phyloP scores from a whole-genome alignment of 441 rosid genomes.

The Biscutella laevigata region DNA sequence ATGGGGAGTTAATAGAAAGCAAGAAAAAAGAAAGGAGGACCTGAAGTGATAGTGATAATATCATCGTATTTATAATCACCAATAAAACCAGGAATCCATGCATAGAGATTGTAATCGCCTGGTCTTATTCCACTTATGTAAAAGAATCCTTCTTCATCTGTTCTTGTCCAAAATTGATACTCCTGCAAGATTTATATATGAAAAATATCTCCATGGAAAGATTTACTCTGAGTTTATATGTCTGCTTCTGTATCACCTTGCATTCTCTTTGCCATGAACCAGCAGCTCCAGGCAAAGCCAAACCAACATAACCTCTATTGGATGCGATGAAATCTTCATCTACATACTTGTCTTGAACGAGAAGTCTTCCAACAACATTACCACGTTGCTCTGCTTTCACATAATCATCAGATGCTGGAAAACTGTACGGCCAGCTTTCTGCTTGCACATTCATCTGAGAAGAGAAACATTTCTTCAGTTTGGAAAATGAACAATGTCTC shows the following conservation, averaged over 20 bases:
- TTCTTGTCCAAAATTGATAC: conserved; percentile 61
- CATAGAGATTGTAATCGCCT: conserved; percentile 50
- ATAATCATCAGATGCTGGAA: conserved; percentile 54
- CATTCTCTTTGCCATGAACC: conserved; percentile 79
- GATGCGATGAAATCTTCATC: conserved; percentile 34
- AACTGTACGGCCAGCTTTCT: conserved; percentile 54
- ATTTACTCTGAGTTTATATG: too few species aligned
- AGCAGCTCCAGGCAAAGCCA: conserved; percentile 54
- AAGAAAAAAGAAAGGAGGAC: conserved; percentile 29
- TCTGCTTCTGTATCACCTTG: too few species aligned
- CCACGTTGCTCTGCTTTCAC: conserved; percentile 47
- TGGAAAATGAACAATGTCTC: background rate
- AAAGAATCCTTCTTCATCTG: conserved; percentile 43
- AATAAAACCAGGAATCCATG: conserved; percentile 61
- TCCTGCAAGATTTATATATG: conserved; percentile 26
- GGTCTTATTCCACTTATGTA: conserved; percentile 30
- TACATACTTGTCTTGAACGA: conserved; percentile 45
- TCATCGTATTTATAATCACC: conserved; percentile 43
- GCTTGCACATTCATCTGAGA: conserved; percentile 33
- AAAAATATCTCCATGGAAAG: too few species aligned
- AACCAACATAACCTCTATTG: conserved; percentile 57
- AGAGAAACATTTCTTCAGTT: background rate
- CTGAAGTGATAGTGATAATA: conserved; percentile 34
- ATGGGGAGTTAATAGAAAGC: background rate
- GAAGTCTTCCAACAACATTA: conserved; percentile 41